These are phyloP conservation scores for Nothophoma quercina DNA, from an alignment of 2,329 filamentous ascomycete genomes.

Conservation along the genomic window DNA sequence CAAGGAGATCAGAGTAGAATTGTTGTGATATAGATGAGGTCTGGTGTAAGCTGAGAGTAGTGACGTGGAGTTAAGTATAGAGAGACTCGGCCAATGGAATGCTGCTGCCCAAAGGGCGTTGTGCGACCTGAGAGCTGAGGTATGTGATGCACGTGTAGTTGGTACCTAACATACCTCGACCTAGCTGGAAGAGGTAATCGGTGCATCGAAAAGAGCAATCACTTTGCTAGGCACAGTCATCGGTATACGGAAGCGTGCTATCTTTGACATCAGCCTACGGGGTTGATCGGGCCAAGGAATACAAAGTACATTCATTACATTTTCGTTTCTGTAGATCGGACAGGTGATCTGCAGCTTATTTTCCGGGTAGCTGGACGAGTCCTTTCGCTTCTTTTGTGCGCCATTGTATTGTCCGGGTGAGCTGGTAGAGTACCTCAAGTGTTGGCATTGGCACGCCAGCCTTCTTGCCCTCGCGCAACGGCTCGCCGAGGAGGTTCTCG, in stretches of 20 bases:
- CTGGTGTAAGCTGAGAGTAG: neutral
- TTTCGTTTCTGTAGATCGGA: neutral
- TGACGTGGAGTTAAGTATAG: neutral
- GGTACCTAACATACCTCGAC: neutral
- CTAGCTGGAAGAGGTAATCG: neutral
- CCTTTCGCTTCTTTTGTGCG: conserved; percentile 57
- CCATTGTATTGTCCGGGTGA: conserved; percentile 60
- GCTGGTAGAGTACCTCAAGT: conserved; percentile 57
- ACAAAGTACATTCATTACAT: neutral
- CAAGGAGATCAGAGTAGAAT: no score
- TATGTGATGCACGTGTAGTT: neutral
- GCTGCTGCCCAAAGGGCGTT: neutral
- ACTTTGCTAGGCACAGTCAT: no score
- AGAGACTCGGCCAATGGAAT: neutral
- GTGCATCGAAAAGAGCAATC: neutral
- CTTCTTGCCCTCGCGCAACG: conserved; percentile 59
- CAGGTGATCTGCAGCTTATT: neutral
- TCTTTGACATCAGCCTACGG: neutral
- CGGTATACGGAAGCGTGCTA: neutral
- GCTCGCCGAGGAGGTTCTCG: conserved; percentile 65
- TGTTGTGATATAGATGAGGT: neutral
- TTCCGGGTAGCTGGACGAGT: conserved; percentile 39
- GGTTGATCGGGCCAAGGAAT: neutral
- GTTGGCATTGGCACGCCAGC: conserved; percentile 60
- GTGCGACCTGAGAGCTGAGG: conserved; percentile 13